Conservation (phyloP, 352 stramenopile species). For the Saprolegnia parasitica region DNA sequence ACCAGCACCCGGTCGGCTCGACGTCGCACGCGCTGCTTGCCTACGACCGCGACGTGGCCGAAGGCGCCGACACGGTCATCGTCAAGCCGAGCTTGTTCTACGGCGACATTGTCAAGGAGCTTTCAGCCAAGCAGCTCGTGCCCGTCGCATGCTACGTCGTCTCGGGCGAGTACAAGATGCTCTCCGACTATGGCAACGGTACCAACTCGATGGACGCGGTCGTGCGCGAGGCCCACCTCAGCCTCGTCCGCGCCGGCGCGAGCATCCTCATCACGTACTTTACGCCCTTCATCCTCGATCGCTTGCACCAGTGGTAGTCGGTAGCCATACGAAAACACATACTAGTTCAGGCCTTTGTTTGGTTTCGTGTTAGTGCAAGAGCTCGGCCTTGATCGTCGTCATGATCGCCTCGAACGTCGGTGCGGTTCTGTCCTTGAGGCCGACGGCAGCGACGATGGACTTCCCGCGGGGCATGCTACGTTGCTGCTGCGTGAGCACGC, state of each 20-base stretch:
- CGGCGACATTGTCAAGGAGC: constrained; percentile 94
- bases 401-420: constrained; percentile 70
- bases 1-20: constrained; percentile 91
- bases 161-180: constrained; percentile 99
- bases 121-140: constrained; percentile 89
- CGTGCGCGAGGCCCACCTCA: constrained; percentile 77
- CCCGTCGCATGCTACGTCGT: constrained; percentile 98
- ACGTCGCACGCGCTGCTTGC: constrained; percentile 75
- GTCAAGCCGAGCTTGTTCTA: constrained; percentile 99
- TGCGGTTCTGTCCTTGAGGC: constrained; percentile 72
- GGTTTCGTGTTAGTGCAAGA: neutral
- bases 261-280: constrained; percentile 99
- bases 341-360: too few species aligned
- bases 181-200: constrained; percentile 90
- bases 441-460: constrained; percentile 64
- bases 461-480: constrained; percentile 55
- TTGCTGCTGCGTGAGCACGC: constrained; percentile 1
- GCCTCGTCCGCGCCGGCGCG: constrained; percentile 87
- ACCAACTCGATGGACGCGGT: constrained; percentile 78
- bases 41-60: constrained; percentile 68
- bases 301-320: constrained; percentile 71
- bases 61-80: constrained; percentile 98
- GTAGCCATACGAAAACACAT: neutral
- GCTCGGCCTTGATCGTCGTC: constrained; percentile 19
- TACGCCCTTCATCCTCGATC: constrained; percentile 82